phyloP scores from a whole-genome alignment of 2,329 filamentous ascomycete genomes.

The Alternaria rosae region DNA sequence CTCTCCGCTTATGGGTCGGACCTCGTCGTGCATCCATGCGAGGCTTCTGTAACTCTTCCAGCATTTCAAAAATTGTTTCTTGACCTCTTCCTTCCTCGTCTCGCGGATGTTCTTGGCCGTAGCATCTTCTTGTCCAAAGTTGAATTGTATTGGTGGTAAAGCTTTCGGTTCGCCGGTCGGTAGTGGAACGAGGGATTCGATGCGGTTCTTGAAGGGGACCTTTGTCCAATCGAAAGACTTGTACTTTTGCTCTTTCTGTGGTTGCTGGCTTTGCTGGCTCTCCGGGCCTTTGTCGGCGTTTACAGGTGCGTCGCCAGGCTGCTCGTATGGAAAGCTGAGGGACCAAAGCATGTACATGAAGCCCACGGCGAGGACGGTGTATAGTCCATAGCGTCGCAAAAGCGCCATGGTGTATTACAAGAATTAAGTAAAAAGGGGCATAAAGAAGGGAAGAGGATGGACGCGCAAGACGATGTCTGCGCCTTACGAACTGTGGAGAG shows the following conservation, averaged over 20 bases:
- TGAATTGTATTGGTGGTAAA: constrained; percentile 54
- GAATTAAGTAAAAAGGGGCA: constrained; percentile 11
- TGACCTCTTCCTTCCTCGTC: constrained; percentile 48
- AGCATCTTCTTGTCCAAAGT: constrained; percentile 49
- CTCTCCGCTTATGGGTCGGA: constrained; percentile 54
- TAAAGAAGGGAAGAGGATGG: constrained; percentile 9
- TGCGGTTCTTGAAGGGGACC: constrained; percentile 51
- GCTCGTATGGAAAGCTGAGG: constrained; percentile 46
- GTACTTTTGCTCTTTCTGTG: constrained; percentile 12
- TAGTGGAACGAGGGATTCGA: constrained; percentile 46
- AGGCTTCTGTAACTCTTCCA: constrained; percentile 55
- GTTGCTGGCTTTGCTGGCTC: constrained; percentile 20
- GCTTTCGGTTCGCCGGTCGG: constrained; percentile 48
- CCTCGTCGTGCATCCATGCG: constrained; percentile 60
- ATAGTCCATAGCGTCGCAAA: constrained; percentile 48
- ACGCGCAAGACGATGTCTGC: background rate
- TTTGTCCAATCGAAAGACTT: constrained; percentile 51
- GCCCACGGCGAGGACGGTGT: constrained; percentile 43
- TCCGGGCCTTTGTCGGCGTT: constrained; percentile 15
- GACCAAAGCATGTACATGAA: constrained; percentile 50
- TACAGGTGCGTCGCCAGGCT: constrained; percentile 2
- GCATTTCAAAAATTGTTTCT: constrained; percentile 53
- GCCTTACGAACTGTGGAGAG: constrained; percentile 11
- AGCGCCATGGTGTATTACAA: constrained; percentile 47
- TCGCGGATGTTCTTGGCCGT: constrained; percentile 43